Evolutionary conservation across 2,329 filamentous ascomycete genomes (phyloP).

Genomic region (Phaeosphaeria sp.): DNA sequence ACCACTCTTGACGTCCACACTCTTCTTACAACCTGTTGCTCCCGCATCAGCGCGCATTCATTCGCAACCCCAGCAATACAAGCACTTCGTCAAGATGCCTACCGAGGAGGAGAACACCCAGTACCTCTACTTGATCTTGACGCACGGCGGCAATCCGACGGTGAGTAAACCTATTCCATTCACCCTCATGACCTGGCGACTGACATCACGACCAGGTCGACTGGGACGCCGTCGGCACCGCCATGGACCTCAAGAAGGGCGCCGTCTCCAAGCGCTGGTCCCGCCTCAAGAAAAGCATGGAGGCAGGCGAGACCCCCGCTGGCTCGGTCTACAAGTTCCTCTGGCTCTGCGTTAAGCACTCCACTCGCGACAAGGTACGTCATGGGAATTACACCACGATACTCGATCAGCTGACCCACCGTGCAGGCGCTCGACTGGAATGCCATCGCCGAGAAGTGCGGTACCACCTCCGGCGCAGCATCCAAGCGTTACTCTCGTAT

Average conservation of each 20-base stretch:
- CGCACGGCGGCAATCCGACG: conserved; percentile 25
- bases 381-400: background rate
- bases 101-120: conserved; percentile 36
- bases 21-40: background rate
- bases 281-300: conserved; percentile 37
- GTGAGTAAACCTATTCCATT: conserved; percentile 17
- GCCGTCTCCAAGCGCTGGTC: conserved; percentile 43
- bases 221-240: conserved; percentile 30
- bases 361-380: conserved; percentile 28
- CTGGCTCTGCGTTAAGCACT: conserved; percentile 41
- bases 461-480: conserved; percentile 39
- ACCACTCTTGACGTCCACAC: background rate
- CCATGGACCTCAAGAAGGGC: conserved; percentile 32
- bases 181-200: background rate
- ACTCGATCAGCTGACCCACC: background rate
- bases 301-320: conserved; percentile 21
- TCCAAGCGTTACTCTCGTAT: conserved; percentile 43
- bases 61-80: background rate
- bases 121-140: conserved; percentile 41
- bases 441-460: conserved; percentile 33
- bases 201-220: conserved; percentile 35
- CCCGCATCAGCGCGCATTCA: background rate
- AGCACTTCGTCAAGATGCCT: conserved; percentile 29
- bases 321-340: conserved; percentile 29
- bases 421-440: conserved; percentile 33